Conservation (phyloP, 495 filamentous ascomycete species). For the Bacidia gigantensis region DNA sequence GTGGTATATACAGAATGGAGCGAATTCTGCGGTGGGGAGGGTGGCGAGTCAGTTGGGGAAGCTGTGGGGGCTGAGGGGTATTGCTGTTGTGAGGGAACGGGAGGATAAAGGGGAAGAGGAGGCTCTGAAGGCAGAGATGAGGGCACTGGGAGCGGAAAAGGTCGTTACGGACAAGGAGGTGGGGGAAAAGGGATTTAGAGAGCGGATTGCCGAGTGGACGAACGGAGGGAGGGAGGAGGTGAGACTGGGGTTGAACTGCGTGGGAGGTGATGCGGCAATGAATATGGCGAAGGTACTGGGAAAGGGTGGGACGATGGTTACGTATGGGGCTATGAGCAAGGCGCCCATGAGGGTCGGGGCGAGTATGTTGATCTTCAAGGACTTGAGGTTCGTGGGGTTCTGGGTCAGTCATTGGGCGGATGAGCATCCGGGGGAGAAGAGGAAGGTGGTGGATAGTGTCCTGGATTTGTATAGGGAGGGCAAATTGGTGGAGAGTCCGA, state of each 20-base stretch:
- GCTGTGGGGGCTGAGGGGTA: conserved; percentile 72
- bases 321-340: conserved; percentile 89
- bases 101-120: conserved; percentile 46
- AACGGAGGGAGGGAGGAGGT: conserved; percentile 52
- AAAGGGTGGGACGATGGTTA: conserved; percentile 60
- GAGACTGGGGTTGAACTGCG: conserved; percentile 77
- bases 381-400: conserved; percentile 76
- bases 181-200: conserved; percentile 47
- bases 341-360: conserved; percentile 68
- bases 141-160: conserved; percentile 57
- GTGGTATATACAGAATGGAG: conserved; percentile 95
- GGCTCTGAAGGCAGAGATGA: conserved; percentile 54
- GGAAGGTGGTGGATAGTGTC: conserved; percentile 66
- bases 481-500: conserved; percentile 68
- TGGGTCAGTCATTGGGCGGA: conserved; percentile 90
- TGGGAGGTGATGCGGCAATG: conserved; percentile 73
- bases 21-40: conserved; percentile 81
- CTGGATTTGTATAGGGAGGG: conserved; percentile 57
- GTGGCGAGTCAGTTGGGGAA: conserved; percentile 73
- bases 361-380: conserved; percentile 76
- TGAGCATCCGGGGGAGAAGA: conserved; percentile 57
- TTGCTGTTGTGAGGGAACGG: conserved; percentile 72
- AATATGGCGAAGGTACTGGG: conserved; percentile 56
- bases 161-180: conserved; percentile 73
- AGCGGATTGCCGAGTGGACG: conserved; percentile 53